Percentiles rank a stretch among this genome's conserved stretches.
Evolutionary conservation across 345 rosid species (phyloP).

Genomic region (Brassica incana): DNA sequence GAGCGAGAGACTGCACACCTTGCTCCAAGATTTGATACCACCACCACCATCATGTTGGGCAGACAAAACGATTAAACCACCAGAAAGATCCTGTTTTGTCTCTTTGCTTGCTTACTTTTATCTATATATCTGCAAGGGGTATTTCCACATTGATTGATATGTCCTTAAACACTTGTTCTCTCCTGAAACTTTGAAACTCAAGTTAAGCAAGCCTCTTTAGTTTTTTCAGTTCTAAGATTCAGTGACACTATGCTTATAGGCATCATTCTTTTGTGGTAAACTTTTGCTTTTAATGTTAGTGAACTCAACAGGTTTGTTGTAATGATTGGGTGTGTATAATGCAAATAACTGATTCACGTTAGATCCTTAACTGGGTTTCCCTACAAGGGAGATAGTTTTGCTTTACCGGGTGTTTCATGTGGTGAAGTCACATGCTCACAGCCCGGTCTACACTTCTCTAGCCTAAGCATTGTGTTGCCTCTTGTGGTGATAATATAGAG

Average conservation of each 20-base stretch:
- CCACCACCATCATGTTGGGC: background rate
- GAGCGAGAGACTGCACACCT: background rate
- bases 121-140: too few relatives aligned
- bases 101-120: too few relatives aligned
- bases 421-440: background rate
- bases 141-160: conserved; percentile 74
- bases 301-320: conserved; percentile 8
- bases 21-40: background rate
- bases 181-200: conserved; percentile 69
- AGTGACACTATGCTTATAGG: background rate
- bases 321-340: background rate
- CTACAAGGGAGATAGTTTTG: background rate
- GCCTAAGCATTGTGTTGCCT: background rate
- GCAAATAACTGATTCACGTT: background rate
- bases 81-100: conserved; percentile 40
- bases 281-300: background rate
- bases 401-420: background rate
- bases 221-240: background rate
- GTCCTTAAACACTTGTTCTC: conserved; percentile 88
- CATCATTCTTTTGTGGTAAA: background rate
- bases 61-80: background rate
- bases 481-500: background rate
- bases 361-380: background rate
- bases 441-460: background rate
- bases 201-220: conserved; percentile 42